A percentile compares a stretch with the other conserved stretches of the same genome.
These are phyloP conservation scores for Fusarium gaditjirri DNA, from an alignment of 2,329 filamentous ascomycete genomes.

Conservation along the genomic window DNA sequence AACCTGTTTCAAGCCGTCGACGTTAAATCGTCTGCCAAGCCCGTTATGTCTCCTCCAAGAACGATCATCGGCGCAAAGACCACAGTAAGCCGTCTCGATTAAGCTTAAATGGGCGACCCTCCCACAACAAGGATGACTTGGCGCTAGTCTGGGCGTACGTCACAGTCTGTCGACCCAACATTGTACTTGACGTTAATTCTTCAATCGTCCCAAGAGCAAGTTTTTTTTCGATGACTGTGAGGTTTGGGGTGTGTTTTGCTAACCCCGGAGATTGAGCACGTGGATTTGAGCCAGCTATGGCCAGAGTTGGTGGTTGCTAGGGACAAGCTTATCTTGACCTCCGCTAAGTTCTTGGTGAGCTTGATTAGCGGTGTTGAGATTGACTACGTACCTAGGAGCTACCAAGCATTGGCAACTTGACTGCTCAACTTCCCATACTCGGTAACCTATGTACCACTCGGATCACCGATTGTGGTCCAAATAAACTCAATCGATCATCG, in stretches of 20 bases:
- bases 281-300: not conserved
- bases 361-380: not conserved
- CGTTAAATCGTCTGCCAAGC: not conserved
- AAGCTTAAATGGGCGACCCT: slow-evolving; percentile 34
- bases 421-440: not conserved
- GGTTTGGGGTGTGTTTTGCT: not conserved
- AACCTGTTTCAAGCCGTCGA: not conserved
- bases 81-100: slow-evolving; percentile 13
- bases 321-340: not conserved
- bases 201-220: not conserved
- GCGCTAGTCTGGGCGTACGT: slow-evolving; percentile 37
- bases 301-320: not conserved
- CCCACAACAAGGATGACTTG: slow-evolving; percentile 22
- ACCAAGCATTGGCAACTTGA: not conserved
- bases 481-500: not conserved
- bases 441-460: not conserved
- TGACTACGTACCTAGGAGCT: not conserved
- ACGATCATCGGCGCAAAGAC: not conserved
- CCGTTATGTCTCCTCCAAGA: not conserved
- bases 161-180: slow-evolving; percentile 20
- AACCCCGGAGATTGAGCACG: not conserved
- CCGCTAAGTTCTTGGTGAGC: not conserved
- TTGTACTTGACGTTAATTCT: slow-evolving; percentile 31
- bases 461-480: no score
- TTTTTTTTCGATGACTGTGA: not conserved